Evolutionary conservation across 129 eudicot genomes (phyloP), one percentile per base, ranked within the genome.

Genomic region (Sambucus nigra): DNA sequence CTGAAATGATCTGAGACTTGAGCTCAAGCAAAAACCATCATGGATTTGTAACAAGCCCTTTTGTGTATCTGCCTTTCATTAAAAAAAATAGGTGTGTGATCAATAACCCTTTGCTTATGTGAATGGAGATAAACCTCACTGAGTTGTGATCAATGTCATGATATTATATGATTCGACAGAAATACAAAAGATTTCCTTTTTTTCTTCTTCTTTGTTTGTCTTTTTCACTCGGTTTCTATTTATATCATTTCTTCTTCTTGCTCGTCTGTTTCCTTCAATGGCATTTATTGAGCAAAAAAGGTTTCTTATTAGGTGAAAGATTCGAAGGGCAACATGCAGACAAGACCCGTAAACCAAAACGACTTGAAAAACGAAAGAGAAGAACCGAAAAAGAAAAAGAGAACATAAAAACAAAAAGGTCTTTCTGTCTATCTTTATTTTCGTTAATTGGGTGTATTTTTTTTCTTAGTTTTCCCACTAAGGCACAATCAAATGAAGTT

Each of bases 271-370:
- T 47, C 46, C 60, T 45, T 22, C 64, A 56, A 41, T 33, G 25
- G 13, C 45, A 63, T 50, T 71, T 63, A n/a, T 61, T 65, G 55
- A 45, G 76, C 58, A 57, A 60, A 62, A 70, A 60, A 12, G 45
- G 27, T 48, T 42, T 57, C 44, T 64, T 53, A n/a, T 44, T 41
- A 61, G 51, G 35, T 46, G 26, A 62, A 28, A 51, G 60, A 55
- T 51, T 49, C 65, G 54, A 29, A 22, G 44, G 57, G 46, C 54
- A 41, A 17, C 25, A 68, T 28, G 35, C 60, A 62, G 70, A 73
- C 74, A 73, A 67, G 51, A 65, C 61, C 63, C 67, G 46, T 52
- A 70, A 40, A 76, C 60, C 69, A 69, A 64, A 65, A 60, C 45
- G 57, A 57, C 63, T 63, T 45, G 65, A 56, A 59, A 57, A 63